Conservation (phyloP, 805 yeast genomes). For the Kluyveromyces dobzhanskii region DNA sequence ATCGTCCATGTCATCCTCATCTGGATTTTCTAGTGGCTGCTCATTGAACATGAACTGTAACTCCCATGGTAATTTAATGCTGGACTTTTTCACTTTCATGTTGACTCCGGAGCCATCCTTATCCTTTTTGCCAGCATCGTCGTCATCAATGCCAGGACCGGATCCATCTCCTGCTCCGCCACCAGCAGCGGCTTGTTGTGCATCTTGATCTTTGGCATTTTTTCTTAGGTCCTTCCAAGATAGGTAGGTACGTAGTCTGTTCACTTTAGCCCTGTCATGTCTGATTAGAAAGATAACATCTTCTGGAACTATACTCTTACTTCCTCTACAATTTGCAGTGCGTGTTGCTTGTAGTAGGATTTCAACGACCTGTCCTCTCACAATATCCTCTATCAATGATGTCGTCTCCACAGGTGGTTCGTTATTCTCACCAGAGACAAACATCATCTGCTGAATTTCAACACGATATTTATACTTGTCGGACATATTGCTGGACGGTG, state of each 20-base stretch:
- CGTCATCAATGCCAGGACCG: slow-evolving; percentile 30
- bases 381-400: slow-evolving; percentile 89
- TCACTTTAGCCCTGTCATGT: slow-evolving; percentile 90
- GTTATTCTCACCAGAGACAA: slow-evolving; percentile 89
- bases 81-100: slow-evolving; percentile 62
- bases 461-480: slow-evolving; percentile 68
- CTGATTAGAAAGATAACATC: slow-evolving; percentile 89
- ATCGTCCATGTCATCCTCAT: slow-evolving; percentile 65
- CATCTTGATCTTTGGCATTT: slow-evolving; percentile 58
- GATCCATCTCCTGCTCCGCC: slow-evolving; percentile 40
- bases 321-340: slow-evolving; percentile 72
- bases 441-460: slow-evolving; percentile 99
- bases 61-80: slow-evolving; percentile 91
- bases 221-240: slow-evolving; percentile 97
- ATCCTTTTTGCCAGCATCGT: slow-evolving; percentile 30
- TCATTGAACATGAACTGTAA: slow-evolving; percentile 87
- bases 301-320: slow-evolving; percentile 80
- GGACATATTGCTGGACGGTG: background rate
- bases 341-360: slow-evolving; percentile 66
- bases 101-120: slow-evolving; percentile 33
- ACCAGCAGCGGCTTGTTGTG: slow-evolving; percentile 50
- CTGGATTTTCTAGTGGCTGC: slow-evolving; percentile 68
- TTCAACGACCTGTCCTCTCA: slow-evolving; percentile 88
- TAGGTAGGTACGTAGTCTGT: slow-evolving; percentile 78
- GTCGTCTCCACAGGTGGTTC: slow-evolving; percentile 93